phyloP scores from a whole-genome alignment of 768 basidiomycete genomes.

The Auricularia sp. region DNA sequence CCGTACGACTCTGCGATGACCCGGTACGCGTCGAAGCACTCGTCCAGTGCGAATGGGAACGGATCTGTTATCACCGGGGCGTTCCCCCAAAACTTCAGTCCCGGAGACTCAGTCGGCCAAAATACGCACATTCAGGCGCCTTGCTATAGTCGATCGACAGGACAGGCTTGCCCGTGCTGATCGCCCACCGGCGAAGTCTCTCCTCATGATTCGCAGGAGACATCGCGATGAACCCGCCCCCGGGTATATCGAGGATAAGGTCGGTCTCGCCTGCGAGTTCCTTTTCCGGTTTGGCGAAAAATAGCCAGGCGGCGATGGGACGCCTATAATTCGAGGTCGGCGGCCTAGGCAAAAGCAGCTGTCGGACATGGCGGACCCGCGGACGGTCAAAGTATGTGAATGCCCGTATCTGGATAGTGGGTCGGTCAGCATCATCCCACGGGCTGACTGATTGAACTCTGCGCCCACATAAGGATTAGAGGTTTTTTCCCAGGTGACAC shows the following conservation, averaged over 20 bases:
- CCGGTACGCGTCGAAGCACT: conserved; percentile 84
- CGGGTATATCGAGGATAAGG: conserved; percentile 85
- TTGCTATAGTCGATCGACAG: conserved; percentile 91
- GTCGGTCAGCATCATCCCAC: conserved; percentile 4
- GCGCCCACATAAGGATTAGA: conserved; percentile 71
- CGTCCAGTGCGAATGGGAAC: conserved; percentile 93
- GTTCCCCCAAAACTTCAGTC: background rate
- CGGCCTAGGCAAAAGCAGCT: conserved; percentile 77
- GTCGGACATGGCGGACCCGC: conserved; percentile 50
- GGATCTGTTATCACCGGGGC: conserved; percentile 49
- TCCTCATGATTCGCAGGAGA: conserved; percentile 94
- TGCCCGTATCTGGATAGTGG: conserved; percentile 48
- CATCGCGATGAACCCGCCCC: conserved; percentile 97
- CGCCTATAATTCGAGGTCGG: conserved; percentile 62
- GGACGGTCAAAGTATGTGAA: conserved; percentile 46
- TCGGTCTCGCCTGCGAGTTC: conserved; percentile 62
- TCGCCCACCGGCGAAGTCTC: conserved; percentile 77
- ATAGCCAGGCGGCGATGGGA: conserved; percentile 76
- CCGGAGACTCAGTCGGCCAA: background rate
- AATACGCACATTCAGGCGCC: conserved; percentile 77
- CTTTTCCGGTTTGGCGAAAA: conserved; percentile 59
- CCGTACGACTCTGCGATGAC: conserved; percentile 75
- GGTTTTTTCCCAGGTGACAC: conserved; percentile 95
- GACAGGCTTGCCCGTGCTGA: conserved; percentile 65
- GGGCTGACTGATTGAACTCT: conserved; percentile 13